These are phyloP conservation scores for Raphanus sativus DNA, from an alignment of 345 rosid genomes.

Conservation along the genomic window DNA sequence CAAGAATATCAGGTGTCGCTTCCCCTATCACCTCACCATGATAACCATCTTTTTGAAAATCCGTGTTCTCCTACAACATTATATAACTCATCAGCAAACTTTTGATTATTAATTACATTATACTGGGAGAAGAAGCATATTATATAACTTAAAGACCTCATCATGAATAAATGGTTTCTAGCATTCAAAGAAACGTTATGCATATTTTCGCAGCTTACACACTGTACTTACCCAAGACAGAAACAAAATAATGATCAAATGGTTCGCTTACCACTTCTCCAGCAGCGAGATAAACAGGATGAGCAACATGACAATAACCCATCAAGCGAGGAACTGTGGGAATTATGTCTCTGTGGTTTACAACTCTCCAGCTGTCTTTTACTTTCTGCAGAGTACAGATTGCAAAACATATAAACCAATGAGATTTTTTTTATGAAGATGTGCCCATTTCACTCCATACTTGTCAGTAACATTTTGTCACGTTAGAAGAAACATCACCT, in stretches of 20 bases:
- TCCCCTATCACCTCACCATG: slow-evolving; percentile 84
- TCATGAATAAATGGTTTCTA: neutral
- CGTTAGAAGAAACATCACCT: slow-evolving; percentile 47
- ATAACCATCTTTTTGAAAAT: slow-evolving; percentile 73
- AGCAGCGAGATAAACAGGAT: slow-evolving; percentile 77
- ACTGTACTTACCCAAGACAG: neutral
- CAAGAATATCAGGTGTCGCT: slow-evolving; percentile 84
- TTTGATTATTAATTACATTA: neutral
- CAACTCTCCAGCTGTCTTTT: slow-evolving; percentile 92
- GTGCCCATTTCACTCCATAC: slow-evolving; percentile 1
- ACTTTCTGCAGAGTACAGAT: slow-evolving; percentile 60
- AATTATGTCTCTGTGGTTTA: slow-evolving; percentile 94
- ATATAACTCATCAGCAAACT: slow-evolving; percentile 7
- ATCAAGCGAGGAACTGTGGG: slow-evolving; percentile 93
- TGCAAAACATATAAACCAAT: slow-evolving; percentile 9
- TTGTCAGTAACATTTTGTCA: slow-evolving; percentile 10
- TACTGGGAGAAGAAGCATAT: neutral
- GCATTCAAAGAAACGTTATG: neutral
- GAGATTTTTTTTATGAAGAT: neutral
- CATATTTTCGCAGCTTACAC: neutral
- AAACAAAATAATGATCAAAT: neutral
- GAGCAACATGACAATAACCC: slow-evolving; percentile 98
- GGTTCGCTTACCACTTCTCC: slow-evolving; percentile 62
- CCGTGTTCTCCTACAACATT: slow-evolving; percentile 53
- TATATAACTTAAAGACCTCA: slow-evolving; percentile 10